Base-by-base conservation (phyloP, 1,139 yeast genomes). In the Pichia norvegensis region DNA sequence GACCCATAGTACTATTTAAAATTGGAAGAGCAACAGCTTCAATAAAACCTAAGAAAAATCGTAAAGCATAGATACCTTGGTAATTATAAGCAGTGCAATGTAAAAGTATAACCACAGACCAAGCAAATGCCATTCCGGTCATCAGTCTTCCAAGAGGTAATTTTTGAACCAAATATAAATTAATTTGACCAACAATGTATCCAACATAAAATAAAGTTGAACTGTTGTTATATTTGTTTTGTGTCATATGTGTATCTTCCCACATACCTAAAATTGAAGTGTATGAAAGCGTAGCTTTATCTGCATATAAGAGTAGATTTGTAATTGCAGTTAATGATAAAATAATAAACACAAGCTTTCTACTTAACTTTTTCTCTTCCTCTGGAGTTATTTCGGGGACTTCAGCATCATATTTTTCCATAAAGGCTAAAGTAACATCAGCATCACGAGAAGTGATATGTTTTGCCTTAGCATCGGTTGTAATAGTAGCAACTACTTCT, bases 161-260 rank as follows among this genome's bases (percentile, higher is more conserved):
- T 41, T 58, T 60, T 56, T 71, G 74, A n/a, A 56, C 55, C 8
- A 56, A 41, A 43, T 64, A 29, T 10, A 55, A 45, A 27, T 54
- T 54, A 4, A 64, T 23, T 51, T 68, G 72, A 27, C 72, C 72
- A 39, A 67, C 52, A 19, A 63, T 51, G 44, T 67, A 72, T 9
- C 76, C 77, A 39, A 68, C 57, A 53, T 74, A 74, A 49, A 74
- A 74, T 6, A 73, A 64, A 14, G 74, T 63, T 38, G 67, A 66
- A 20, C 66, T 60, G 47, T 69, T 66, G 47, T 69, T 67, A 52
- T 66, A 69, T 40, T 61, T 56, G 42, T 60, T 51, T 48, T 64
- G 64, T 21, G 53, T 53, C 27, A 69, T 48, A 9, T 70, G 70
- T 4, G 72, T 67, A 68, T 73, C 70, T 27, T 67, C 58, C 58